These are phyloP conservation scores for Tillandsia leiboldiana DNA, from an alignment of 176 grass and related monocot genomes.

Conservation along the genomic window DNA sequence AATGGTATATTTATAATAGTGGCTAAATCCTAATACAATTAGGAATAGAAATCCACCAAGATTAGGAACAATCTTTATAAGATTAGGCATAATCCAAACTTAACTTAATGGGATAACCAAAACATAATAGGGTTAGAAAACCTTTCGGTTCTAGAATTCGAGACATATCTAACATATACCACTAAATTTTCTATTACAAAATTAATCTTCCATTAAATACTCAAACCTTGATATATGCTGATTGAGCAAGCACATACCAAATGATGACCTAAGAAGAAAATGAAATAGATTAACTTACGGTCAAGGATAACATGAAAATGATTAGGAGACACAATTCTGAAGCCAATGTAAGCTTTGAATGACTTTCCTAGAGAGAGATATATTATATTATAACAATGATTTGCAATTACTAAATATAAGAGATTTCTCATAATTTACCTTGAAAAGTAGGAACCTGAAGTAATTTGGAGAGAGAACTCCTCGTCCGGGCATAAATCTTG, in stretches of 20 bases:
- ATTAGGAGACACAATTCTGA: neutral
- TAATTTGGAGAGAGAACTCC: slow-evolving; percentile 66
- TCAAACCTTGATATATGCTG: slow-evolving; percentile 1
- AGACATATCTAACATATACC: too few species aligned
- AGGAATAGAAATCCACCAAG: too few species aligned
- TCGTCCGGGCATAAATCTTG: slow-evolving; percentile 51
- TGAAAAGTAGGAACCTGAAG: slow-evolving; percentile 92
- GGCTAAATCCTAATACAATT: too few species aligned
- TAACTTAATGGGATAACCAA: too few species aligned
- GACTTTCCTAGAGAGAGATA: too few species aligned
- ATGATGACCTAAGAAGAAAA: neutral
- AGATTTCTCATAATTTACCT: slow-evolving; percentile 37
- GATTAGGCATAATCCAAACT: too few species aligned
- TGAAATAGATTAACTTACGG: neutral
- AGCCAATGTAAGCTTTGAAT: neutral
- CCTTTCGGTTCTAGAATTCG: too few species aligned
- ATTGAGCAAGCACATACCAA: too few species aligned
- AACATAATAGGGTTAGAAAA: too few species aligned
- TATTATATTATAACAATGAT: neutral
- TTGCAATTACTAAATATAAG: neutral
- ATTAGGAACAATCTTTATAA: too few species aligned
- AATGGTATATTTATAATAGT: too few species aligned
- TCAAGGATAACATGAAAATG: neutral
- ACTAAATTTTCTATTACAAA: too few species aligned
- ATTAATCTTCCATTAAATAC: neutral